A percentile compares a stretch with the other conserved stretches of the same genome.
Conservation (phyloP, 768 basidiomycete genomes). For the Amanita phalloides region DNA sequence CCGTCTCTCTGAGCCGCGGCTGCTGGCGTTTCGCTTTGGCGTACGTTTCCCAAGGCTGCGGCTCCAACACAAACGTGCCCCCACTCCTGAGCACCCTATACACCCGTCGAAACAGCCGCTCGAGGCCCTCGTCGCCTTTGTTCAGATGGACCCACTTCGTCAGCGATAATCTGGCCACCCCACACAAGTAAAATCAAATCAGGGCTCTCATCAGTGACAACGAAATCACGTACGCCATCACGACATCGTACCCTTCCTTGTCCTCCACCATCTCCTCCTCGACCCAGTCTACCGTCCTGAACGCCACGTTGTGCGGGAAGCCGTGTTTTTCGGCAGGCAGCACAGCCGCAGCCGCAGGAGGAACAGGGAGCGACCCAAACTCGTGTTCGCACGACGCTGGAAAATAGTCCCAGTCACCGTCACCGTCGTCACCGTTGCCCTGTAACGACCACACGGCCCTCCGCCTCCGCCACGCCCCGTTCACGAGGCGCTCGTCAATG, state of each 20-base stretch:
- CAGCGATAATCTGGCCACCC: slow-evolving; percentile 55
- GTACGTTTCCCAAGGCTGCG: slow-evolving; percentile 82
- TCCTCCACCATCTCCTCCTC: slow-evolving; percentile 43
- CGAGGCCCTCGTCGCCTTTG: slow-evolving; percentile 63
- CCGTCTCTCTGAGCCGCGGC: slow-evolving; percentile 52
- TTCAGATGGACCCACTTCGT: slow-evolving; percentile 93
- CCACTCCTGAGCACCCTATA: slow-evolving; percentile 45
- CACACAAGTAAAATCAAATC: background rate
- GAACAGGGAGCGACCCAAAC: slow-evolving; percentile 67
- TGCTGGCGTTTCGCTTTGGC: slow-evolving; percentile 65
- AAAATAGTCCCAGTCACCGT: slow-evolving; percentile 39
- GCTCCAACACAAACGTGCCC: slow-evolving; percentile 69
- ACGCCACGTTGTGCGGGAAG: slow-evolving; percentile 77
- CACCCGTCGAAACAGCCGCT: slow-evolving; percentile 54
- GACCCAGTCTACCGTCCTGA: slow-evolving; percentile 71
- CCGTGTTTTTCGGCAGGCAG: slow-evolving; percentile 4
- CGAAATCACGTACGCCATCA: slow-evolving; percentile 53
- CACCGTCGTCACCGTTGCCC: slow-evolving; percentile 19
- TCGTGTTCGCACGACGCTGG: slow-evolving; percentile 69
- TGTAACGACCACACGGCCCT: slow-evolving; percentile 65
- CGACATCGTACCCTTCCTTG: slow-evolving; percentile 56
- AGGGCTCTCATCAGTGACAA: background rate
- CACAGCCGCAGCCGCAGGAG: slow-evolving; percentile 18
- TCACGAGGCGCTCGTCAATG: slow-evolving; percentile 68
- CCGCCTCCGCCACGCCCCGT: slow-evolving; percentile 64